phyloP scores from a whole-genome alignment of 495 filamentous ascomycete species.

The Saxophila tyrrhenica region DNA sequence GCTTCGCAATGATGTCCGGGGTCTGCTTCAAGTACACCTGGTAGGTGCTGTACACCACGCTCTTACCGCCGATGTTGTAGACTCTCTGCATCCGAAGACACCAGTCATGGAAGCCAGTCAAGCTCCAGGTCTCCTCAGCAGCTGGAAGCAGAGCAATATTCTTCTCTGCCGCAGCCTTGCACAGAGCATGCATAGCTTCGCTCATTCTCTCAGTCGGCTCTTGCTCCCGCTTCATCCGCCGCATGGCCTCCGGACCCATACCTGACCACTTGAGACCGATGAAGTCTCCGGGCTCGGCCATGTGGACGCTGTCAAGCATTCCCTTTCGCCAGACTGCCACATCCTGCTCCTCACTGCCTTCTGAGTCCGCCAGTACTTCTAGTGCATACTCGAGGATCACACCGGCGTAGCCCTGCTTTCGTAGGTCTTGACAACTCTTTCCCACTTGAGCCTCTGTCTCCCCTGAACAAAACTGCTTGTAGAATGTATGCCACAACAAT shows the following conservation, averaged over 20 bases:
- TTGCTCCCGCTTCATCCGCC: constrained; percentile 45
- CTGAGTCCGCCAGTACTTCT: constrained; percentile 55
- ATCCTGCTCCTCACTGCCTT: constrained; percentile 39
- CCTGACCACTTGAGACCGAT: constrained; percentile 87
- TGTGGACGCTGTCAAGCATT: constrained; percentile 62
- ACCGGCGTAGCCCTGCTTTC: constrained; percentile 57
- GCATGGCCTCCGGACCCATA: constrained; percentile 67
- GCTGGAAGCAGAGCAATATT: constrained; percentile 74
- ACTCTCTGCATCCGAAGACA: constrained; percentile 61
- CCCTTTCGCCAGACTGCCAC: constrained; percentile 63
- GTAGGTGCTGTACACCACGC: constrained; percentile 61
- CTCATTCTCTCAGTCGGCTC: constrained; percentile 52
- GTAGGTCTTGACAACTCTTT: constrained; percentile 46
- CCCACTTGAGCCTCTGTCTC: constrained; percentile 52
- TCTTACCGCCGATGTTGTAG: constrained; percentile 55
- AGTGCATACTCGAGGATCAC: constrained; percentile 69
- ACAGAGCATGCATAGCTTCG: constrained; percentile 61
- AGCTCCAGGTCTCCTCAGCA: constrained; percentile 73
- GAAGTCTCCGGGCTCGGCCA: constrained; percentile 67
- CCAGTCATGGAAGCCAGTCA: constrained; percentile 80
- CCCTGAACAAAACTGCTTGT: constrained; percentile 76
- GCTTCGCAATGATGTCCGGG: constrained; percentile 49
- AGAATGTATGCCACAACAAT: constrained; percentile 66
- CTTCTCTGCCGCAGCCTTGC: constrained; percentile 57
- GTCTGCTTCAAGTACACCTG: constrained; percentile 76